Evolutionary conservation across 495 filamentous ascomycete genomes (phyloP).

Genomic region (Daldinia grandis): DNA sequence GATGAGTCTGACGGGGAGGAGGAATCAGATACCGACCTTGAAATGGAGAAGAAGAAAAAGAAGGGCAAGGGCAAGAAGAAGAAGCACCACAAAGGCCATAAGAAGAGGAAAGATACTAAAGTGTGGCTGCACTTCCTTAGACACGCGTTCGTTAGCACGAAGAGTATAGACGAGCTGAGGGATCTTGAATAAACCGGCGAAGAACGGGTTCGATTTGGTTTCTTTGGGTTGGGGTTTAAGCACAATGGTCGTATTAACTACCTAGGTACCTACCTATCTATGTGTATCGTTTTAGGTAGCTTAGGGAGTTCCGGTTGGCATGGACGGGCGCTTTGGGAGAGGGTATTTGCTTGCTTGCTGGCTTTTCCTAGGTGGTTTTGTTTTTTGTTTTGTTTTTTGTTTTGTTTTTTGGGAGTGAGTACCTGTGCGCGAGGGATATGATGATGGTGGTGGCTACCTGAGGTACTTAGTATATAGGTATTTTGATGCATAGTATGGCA

Average conservation of each 20-base stretch:
- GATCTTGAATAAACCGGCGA: conserved; percentile 38
- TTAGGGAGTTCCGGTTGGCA: background rate
- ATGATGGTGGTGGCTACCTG: background rate
- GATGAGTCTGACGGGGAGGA: conserved; percentile 41
- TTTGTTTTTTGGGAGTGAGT: background rate
- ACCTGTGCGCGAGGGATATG: background rate
- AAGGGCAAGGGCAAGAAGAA: conserved; percentile 55
- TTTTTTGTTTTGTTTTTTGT: background rate
- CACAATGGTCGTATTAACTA: background rate
- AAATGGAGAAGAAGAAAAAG: conserved; percentile 46
- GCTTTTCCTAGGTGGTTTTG: too few species aligned
- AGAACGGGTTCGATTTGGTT: background rate
- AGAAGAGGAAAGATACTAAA: conserved; percentile 61
- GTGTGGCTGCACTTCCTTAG: conserved; percentile 79
- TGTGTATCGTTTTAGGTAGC: background rate
- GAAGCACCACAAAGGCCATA: conserved; percentile 41
- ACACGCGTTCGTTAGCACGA: conserved; percentile 81
- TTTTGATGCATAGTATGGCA: conserved; percentile 19
- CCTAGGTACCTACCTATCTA: background rate
- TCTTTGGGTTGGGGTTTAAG: background rate
- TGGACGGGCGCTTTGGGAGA: background rate
- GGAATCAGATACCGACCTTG: background rate
- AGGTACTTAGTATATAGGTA: background rate
- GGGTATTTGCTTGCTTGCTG: background rate
- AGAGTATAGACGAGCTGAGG: conserved; percentile 67